Percentiles rank a stretch among this genome's conserved stretches.
These are phyloP conservation scores for Eucalyptus viminalis DNA, from an alignment of 345 rosid species.

Conservation along the genomic window DNA sequence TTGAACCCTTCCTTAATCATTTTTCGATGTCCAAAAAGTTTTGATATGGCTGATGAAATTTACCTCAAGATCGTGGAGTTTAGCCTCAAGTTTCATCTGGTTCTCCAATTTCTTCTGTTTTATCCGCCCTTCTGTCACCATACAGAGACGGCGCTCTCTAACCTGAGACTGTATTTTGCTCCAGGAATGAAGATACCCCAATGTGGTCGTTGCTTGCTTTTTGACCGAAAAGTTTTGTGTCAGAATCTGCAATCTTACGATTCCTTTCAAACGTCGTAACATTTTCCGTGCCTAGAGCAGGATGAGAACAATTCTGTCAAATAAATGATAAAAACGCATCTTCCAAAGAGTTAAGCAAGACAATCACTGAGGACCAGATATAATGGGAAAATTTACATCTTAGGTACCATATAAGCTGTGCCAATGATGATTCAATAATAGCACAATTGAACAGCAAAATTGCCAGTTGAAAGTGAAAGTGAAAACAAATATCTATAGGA, in stretches of 20 bases:
- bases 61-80: conserved; percentile 83
- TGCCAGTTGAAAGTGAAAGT: neutral
- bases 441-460: neutral
- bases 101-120: conserved; percentile 81
- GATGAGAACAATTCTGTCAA: neutral
- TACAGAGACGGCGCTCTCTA: conserved; percentile 53
- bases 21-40: neutral
- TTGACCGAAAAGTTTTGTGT: conserved; percentile 32
- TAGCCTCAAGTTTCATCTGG: conserved; percentile 91
- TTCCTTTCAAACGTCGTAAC: conserved; percentile 57
- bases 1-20: neutral
- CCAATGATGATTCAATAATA: neutral
- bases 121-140: conserved; percentile 70
- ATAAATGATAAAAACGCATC: neutral
- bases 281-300: conserved; percentile 57
- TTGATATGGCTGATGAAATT: neutral
- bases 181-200: conserved; percentile 79
- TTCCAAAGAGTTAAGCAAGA: neutral
- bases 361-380: neutral
- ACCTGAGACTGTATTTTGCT: conserved; percentile 65
- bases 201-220: conserved; percentile 50
- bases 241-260: conserved; percentile 32
- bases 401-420: neutral
- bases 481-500: neutral
- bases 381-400: neutral